A percentile compares a stretch with the other conserved stretches of the same genome.
These are phyloP conservation scores for Bidens hawaiensis DNA, from an alignment of 140 eudicot species.

Conservation along the genomic window DNA sequence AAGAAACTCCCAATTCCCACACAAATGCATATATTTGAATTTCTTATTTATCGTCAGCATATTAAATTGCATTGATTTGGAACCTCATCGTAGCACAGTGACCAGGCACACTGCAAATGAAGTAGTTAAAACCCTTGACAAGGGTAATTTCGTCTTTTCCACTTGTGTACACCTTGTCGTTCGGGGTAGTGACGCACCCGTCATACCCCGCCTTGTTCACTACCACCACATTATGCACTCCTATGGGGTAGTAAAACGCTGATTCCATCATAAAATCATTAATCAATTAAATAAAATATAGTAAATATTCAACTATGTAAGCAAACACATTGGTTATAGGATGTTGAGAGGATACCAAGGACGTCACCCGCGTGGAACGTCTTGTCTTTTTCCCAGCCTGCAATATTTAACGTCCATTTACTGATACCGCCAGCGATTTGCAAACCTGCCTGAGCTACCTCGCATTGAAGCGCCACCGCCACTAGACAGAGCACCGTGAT, in stretches of 20 bases:
- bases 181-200: constrained; percentile 34
- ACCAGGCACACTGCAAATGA: constrained; percentile 51
- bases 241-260: constrained; percentile 43
- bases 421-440: constrained; percentile 52
- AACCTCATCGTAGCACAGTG: constrained; percentile 79
- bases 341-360: constrained; percentile 36
- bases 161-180: constrained; percentile 29
- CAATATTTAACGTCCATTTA: constrained; percentile 54
- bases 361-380: constrained; percentile 59
- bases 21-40: too few species aligned
- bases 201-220: constrained; percentile 51
- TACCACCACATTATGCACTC: constrained; percentile 49
- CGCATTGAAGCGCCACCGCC: constrained; percentile 28
- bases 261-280: too few species aligned
- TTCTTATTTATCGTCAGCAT: too few species aligned
- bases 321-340: background rate
- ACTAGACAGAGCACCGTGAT: constrained; percentile 19
- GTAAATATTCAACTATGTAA: background rate
- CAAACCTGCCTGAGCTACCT: constrained; percentile 45
- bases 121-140: constrained; percentile 55
- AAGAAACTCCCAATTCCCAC: too few species aligned
- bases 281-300: background rate
- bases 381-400: constrained; percentile 61
- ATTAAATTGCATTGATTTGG: too few species aligned
- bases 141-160: constrained; percentile 58